Evolutionary conservation across 305 asterid genomes (phyloP).

Genomic region (Fraxinus angustifolia): DNA sequence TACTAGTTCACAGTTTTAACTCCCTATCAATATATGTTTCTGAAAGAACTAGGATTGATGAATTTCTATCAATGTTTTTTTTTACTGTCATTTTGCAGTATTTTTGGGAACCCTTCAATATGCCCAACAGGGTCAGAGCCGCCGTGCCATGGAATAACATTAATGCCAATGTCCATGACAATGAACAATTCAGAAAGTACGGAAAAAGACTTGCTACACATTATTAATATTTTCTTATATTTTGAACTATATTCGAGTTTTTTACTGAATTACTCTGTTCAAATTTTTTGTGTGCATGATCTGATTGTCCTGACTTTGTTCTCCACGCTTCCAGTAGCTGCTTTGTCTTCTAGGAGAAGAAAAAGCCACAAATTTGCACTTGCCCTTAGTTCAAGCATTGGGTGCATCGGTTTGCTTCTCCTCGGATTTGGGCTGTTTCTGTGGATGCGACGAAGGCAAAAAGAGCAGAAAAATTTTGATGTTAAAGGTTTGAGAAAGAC

Average conservation of each 20-base stretch:
- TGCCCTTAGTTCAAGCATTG: slow-evolving; percentile 41
- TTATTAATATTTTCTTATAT: background rate
- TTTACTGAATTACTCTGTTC: background rate
- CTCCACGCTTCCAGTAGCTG: slow-evolving; percentile 21
- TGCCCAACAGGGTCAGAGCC: slow-evolving; percentile 38
- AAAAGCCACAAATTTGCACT: slow-evolving; percentile 37
- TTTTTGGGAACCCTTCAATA: slow-evolving; percentile 43
- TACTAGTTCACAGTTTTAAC: background rate
- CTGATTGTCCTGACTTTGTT: slow-evolving; percentile 6
- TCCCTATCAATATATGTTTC: background rate
- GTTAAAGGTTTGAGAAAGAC: slow-evolving; percentile 31
- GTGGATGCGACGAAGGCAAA: slow-evolving; percentile 35
- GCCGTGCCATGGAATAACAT: slow-evolving; percentile 31
- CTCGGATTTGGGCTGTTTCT: slow-evolving; percentile 38
- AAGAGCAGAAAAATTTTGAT: slow-evolving; percentile 21
- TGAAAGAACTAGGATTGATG: background rate
- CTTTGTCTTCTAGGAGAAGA: slow-evolving; percentile 10
- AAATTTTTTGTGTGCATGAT: background rate
- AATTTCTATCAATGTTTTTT: background rate
- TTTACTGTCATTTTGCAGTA: slow-evolving; percentile 25
- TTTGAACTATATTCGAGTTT: background rate
- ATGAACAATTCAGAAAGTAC: slow-evolving; percentile 39
- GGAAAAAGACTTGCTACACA: background rate
- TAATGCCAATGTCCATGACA: slow-evolving; percentile 50
- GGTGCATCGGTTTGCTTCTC: slow-evolving; percentile 32